phyloP scores from a whole-genome alignment of 2,329 filamentous ascomycete genomes.

The Sclerotinia sclerotiorum region DNA sequence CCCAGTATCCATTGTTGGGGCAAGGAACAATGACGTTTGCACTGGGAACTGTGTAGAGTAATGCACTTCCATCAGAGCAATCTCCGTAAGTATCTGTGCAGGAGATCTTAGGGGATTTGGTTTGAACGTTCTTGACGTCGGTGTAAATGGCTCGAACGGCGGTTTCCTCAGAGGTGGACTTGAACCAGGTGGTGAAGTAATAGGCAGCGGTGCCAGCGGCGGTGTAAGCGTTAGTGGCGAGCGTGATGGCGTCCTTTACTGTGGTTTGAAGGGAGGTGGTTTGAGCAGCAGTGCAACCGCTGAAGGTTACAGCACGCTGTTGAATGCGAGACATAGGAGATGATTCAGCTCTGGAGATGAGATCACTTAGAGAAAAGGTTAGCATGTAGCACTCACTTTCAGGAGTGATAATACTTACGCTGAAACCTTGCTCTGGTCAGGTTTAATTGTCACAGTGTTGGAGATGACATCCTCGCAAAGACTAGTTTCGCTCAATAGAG shows the following conservation, averaged over 20 bases:
- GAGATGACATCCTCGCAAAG: slow-evolving; percentile 28
- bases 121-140: slow-evolving; percentile 31
- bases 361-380: slow-evolving; percentile 24
- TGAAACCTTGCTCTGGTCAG: slow-evolving; percentile 30
- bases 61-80: slow-evolving; percentile 30
- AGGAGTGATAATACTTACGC: slow-evolving; percentile 25
- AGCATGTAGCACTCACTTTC: background rate
- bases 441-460: slow-evolving; percentile 30
- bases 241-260: slow-evolving; percentile 30
- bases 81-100: slow-evolving; percentile 32
- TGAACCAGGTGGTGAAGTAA: slow-evolving; percentile 35
- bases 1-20: slow-evolving; percentile 34
- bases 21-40: slow-evolving; percentile 33
- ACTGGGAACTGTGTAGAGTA: slow-evolving; percentile 33
- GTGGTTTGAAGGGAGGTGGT: slow-evolving; percentile 29
- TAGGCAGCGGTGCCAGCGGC: slow-evolving; percentile 29
- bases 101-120: slow-evolving; percentile 30
- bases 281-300: slow-evolving; percentile 27
- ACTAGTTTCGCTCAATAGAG: slow-evolving; percentile 21
- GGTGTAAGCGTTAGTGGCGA: slow-evolving; percentile 31
- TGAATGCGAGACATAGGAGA: slow-evolving; percentile 28
- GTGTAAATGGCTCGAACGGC: slow-evolving; percentile 32
- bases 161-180: slow-evolving; percentile 27
- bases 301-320: slow-evolving; percentile 32
- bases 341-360: slow-evolving; percentile 25